A percentile compares a stretch with the other conserved stretches of the same genome.
These are phyloP conservation scores for Fusarium dimerum DNA, from an alignment of 2,329 filamentous ascomycete genomes.

Conservation along the genomic window DNA sequence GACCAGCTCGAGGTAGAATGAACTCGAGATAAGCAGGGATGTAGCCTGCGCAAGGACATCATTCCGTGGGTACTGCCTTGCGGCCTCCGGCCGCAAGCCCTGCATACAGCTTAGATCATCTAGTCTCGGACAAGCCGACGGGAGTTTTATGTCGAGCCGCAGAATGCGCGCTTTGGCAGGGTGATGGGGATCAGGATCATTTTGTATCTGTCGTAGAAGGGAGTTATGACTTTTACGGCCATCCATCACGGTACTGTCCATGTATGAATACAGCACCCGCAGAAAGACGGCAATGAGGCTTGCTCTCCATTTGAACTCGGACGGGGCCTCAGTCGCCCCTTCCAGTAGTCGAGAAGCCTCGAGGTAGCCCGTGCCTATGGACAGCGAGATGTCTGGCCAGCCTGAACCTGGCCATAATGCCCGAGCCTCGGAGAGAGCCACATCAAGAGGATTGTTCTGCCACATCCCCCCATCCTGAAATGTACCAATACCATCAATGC, in stretches of 20 bases:
- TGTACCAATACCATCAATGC: not conserved
- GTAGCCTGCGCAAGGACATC: not conserved
- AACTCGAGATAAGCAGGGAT: not conserved
- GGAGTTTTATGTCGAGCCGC: not conserved
- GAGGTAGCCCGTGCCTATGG: not conserved
- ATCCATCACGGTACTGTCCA: not conserved
- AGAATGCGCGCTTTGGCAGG: not conserved
- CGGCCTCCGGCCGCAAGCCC: not conserved
- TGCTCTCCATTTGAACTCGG: not conserved
- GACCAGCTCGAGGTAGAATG: not conserved
- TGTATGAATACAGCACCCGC: not conserved
- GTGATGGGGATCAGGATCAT: too few relatives aligned
- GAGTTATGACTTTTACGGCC: not conserved
- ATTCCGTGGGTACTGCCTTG: not conserved
- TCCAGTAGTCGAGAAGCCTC: too few relatives aligned
- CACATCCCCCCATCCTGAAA: not conserved
- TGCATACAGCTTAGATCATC: not conserved
- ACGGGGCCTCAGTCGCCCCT: too few relatives aligned
- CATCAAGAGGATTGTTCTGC: not conserved
- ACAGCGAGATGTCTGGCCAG: not conserved
- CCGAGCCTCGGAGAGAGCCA: not conserved
- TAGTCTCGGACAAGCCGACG: not conserved
- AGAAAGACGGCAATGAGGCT: not conserved
- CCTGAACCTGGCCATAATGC: not conserved
- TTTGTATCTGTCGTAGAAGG: not conserved